Evolutionary conservation across 169 alveolate genomes (phyloP), one percentile per base, ranked within the genome.

Genomic region (Plasmodium reichenowi): DNA sequence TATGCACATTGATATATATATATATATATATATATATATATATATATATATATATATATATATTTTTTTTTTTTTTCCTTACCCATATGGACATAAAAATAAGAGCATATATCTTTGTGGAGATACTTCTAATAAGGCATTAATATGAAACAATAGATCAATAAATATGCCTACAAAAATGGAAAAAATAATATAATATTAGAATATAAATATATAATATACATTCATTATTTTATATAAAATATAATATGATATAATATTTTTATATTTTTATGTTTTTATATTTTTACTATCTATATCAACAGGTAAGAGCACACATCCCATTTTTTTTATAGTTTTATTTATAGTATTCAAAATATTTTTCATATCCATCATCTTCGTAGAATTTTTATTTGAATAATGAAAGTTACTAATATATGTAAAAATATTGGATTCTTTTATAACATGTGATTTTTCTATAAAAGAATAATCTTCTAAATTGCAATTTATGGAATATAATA

Each of bases 21-120:
- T 32, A 6, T 5, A 32, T 32, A 32, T 32, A 32, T 32, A 32
- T 32, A 32, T 32, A 32, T 32, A 32, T 32, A 32, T 32, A 32
- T 26, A 24, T 24, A 24, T n/a, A n/a, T n/a, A n/a, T n/a, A n/a
- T n/a, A n/a, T n/a, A n/a, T n/a, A n/a, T n/a, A n/a, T n/a, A n/a
- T n/a, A n/a, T 24, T 24, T 24, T 24, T 24, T 24, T 24, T 29
- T 48, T 15, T 13, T 72, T 54, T 43, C 8, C 43, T 67, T 83
- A 83, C 91, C 85, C n/a, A 15, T 83, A 83, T 17, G 80, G 85
- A 9, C 91, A 83, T 10, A 83, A 58, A 60, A 83, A 83, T 67
- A 83, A 22, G 13, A 83, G 80, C 17, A 62, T 72, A 50, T 83
- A 83, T 83, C 91, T 68, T 20, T 83, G 91, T 8, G 76, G 17